Evolutionary conservation across 1,139 yeast genomes (phyloP).

Genomic region (Candida sp.): DNA sequence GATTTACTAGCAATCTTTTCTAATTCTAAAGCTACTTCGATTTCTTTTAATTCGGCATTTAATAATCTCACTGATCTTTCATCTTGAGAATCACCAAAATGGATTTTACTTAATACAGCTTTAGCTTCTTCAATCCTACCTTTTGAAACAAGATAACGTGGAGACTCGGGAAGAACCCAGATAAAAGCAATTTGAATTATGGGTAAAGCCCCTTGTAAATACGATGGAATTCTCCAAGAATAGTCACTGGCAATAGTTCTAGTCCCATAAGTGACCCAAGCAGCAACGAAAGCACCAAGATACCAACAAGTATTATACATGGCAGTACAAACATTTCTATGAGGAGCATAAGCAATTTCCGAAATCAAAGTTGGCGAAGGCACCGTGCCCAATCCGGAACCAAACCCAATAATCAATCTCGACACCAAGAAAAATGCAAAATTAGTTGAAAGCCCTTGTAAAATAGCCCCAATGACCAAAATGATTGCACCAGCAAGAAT

Average conservation of each 20-base stretch:
- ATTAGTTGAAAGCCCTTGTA: constrained; percentile 40
- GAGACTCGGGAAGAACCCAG: constrained; percentile 44
- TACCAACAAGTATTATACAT: constrained; percentile 48
- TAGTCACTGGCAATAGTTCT: constrained; percentile 22
- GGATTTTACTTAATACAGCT: constrained; percentile 37
- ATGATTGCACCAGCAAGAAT: constrained; percentile 23
- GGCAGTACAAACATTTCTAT: constrained; percentile 43
- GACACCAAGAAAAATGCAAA: constrained; percentile 36
- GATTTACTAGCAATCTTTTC: constrained; percentile 23
- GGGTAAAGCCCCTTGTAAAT: constrained; percentile 40
- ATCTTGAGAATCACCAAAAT: constrained; percentile 32
- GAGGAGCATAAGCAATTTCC: constrained; percentile 45
- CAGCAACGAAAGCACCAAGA: constrained; percentile 54
- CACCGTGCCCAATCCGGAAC: constrained; percentile 34
- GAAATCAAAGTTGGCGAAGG: constrained; percentile 39
- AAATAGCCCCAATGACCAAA: constrained; percentile 32
- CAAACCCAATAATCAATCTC: constrained; percentile 41
- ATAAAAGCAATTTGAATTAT: constrained; percentile 21
- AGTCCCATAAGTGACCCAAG: constrained; percentile 52
- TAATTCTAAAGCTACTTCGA: constrained; percentile 34
- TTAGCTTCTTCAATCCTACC: constrained; percentile 37
- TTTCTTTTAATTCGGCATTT: constrained; percentile 45
- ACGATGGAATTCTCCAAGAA: constrained; percentile 48
- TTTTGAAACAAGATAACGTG: constrained; percentile 37
- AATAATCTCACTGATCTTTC: constrained; percentile 30